Conservation (phyloP, 805 yeast genomes). For the Myxozyma vanderwaltii region DNA sequence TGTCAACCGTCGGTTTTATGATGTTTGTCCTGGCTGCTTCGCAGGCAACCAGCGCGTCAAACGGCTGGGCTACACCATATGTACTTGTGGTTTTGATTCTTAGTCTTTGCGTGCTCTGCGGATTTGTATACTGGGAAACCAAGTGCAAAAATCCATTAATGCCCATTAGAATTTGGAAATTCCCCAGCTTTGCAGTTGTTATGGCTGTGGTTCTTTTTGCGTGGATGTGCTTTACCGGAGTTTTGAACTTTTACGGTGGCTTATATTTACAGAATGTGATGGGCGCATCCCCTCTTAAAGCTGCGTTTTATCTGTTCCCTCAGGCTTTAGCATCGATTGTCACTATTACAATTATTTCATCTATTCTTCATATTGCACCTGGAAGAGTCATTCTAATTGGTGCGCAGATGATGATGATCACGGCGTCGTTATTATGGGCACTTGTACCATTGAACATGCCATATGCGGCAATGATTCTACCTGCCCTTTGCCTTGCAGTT, state of each 20-base stretch:
- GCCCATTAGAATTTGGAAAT: constrained; percentile 51
- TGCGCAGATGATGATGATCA: constrained; percentile 45
- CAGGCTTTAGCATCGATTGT: constrained; percentile 49
- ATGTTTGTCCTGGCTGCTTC: constrained; percentile 51
- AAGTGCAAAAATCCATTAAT: constrained; percentile 50
- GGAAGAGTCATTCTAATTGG: constrained; percentile 46
- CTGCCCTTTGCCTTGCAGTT: constrained; percentile 47
- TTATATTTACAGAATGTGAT: constrained; percentile 50
- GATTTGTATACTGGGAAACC: constrained; percentile 46
- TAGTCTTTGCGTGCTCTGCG: constrained; percentile 40
- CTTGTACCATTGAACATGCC: constrained; percentile 43
- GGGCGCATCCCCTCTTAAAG: constrained; percentile 46
- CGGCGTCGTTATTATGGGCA: constrained; percentile 49
- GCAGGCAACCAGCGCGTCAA: constrained; percentile 47
- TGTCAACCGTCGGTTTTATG: constrained; percentile 48
- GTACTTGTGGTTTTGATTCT: constrained; percentile 51
- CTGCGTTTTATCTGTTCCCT: constrained; percentile 51
- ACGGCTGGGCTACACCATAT: constrained; percentile 52
- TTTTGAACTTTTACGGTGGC: constrained; percentile 46
- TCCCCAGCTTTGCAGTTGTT: constrained; percentile 45
- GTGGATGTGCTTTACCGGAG: constrained; percentile 51
- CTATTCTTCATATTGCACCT: constrained; percentile 50
- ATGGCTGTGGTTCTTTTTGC: constrained; percentile 45
- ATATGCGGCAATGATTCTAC: constrained; percentile 53
- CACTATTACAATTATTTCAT: constrained; percentile 50